phyloP scores from a whole-genome alignment of 768 basidiomycete genomes.

The Lactarius psammicola region DNA sequence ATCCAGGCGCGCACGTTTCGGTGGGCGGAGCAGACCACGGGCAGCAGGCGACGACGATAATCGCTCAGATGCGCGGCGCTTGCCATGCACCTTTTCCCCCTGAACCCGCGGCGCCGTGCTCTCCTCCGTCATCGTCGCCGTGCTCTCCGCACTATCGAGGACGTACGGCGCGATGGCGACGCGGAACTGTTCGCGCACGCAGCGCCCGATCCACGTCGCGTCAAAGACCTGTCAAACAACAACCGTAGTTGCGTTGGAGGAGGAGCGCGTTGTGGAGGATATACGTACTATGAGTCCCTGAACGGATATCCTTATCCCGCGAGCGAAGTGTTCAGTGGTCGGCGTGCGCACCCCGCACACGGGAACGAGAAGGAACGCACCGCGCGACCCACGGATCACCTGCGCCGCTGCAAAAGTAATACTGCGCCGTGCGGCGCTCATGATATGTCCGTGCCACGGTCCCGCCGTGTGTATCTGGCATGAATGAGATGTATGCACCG shows the following conservation, averaged over 20 bases:
- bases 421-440: constrained; percentile 13
- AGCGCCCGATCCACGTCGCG: constrained; percentile 7
- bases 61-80: constrained; percentile 2
- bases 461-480: constrained; percentile 18
- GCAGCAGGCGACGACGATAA: neutral
- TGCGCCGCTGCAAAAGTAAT: constrained; percentile 21
- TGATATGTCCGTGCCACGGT: constrained; percentile 13
- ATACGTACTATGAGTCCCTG: neutral
- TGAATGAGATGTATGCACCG: neutral
- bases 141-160: no score
- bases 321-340: neutral
- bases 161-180: constrained; percentile 3
- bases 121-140: no score
- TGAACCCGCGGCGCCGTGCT: no score
- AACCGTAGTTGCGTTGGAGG: neutral
- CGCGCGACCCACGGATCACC: constrained; percentile 20
- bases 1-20: constrained; percentile 4
- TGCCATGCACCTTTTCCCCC: neutral
- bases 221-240: constrained; percentile 3
- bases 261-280: neutral
- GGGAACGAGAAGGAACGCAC: constrained; percentile 8
- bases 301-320: neutral
- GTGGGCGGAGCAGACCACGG: neutral
- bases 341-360: no score
- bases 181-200: neutral